Percentiles rank a stretch among this genome's conserved stretches.
Conservation (phyloP, 345 rosid species). For the Melaleuca quinquenervia region DNA sequence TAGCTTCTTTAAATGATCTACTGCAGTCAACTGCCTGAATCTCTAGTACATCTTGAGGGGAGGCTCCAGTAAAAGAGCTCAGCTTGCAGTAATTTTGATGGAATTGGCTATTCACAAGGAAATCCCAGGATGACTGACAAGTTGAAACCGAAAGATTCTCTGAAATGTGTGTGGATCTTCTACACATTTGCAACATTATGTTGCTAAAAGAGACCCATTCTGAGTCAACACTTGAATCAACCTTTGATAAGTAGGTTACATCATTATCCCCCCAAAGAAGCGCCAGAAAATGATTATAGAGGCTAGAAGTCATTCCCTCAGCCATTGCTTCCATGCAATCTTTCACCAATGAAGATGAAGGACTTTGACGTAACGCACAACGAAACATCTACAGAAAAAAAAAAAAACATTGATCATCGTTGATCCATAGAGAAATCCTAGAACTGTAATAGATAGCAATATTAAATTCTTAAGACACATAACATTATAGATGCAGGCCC, state of each 20-base stretch:
- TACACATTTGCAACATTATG: conserved; percentile 51
- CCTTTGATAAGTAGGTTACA: conserved; percentile 31
- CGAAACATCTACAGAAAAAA: conserved; percentile 53
- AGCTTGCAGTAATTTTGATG: conserved; percentile 55
- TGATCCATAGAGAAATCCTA: background rate
- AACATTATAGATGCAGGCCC: background rate
- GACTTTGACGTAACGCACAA: conserved; percentile 59
- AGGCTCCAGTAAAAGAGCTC: conserved; percentile 22
- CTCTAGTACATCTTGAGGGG: conserved; percentile 17
- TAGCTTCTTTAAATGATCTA: conserved; percentile 18
- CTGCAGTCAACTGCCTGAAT: conserved; percentile 15
- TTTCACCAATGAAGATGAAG: conserved; percentile 72
- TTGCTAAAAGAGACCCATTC: conserved; percentile 72
- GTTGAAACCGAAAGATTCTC: conserved; percentile 16
- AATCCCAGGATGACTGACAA: conserved; percentile 68
- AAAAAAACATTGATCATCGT: background rate
- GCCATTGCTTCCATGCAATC: conserved; percentile 87
- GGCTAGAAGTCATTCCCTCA: conserved; percentile 61
- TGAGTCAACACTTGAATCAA: conserved; percentile 34
- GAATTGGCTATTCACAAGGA: conserved; percentile 71
- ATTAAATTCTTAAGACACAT: background rate
- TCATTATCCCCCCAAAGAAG: conserved; percentile 78
- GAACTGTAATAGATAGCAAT: background rate
- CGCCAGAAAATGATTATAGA: conserved; percentile 61
- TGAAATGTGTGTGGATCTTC: conserved; percentile 25